Conservation (phyloP, 2,329 filamentous ascomycete genomes). For the Alternaria tenuissima region DNA sequence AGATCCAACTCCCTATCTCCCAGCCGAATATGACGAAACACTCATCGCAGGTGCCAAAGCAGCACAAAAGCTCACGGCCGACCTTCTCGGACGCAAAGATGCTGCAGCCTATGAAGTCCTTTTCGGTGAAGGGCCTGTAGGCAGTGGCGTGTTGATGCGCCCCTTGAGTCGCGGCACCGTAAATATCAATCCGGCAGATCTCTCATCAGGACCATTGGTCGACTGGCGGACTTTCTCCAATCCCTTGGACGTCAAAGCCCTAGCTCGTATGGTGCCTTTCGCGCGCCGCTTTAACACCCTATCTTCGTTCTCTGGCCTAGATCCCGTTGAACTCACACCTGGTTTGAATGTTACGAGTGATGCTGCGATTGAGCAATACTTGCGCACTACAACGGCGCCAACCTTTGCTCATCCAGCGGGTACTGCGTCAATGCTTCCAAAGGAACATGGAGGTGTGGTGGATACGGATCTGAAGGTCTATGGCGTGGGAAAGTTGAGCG, state of each 20-base stretch:
- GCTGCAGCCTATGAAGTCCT: conserved; percentile 34
- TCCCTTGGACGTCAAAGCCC: conserved; percentile 39
- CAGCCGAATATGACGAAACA: conserved; percentile 9
- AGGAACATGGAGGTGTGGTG: conserved; percentile 33
- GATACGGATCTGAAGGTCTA: conserved; percentile 28
- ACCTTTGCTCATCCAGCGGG: conserved; percentile 26
- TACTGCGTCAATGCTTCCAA: conserved; percentile 20
- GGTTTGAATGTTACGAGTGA: conserved; percentile 24
- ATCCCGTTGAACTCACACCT: conserved; percentile 24
- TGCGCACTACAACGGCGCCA: conserved; percentile 1
- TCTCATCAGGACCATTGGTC: conserved; percentile 27
- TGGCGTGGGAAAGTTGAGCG: conserved; percentile 21
- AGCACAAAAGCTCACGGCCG: conserved; percentile 31
- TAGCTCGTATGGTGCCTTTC: conserved; percentile 37
- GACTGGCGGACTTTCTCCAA: conserved; percentile 36
- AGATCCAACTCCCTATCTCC: conserved; percentile 19
- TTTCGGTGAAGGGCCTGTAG: conserved; percentile 19
- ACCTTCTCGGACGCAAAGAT: conserved; percentile 26
- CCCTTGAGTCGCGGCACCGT: conserved; percentile 36
- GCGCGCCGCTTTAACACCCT: conserved; percentile 29
- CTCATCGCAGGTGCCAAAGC: conserved; percentile 17
- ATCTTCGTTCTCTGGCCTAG: conserved; percentile 19
- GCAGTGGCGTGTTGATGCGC: conserved; percentile 12
- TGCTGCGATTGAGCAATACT: background rate
- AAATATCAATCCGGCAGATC: conserved; percentile 40